Base-by-base conservation (phyloP, 805 yeast species). In the Schwanniomyces occidentalis region DNA sequence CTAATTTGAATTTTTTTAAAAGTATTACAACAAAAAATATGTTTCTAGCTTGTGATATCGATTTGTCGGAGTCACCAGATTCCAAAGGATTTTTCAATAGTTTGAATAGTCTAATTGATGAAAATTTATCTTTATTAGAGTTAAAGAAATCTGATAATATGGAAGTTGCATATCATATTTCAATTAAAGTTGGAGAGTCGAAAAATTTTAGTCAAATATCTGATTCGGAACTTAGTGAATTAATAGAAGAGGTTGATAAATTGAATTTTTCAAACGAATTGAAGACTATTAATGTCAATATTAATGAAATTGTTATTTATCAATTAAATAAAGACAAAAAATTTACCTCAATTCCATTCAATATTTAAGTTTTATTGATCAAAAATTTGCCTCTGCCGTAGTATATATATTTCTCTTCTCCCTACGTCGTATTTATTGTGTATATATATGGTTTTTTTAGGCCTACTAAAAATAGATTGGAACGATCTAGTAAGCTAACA, bases 161-260 rank as follows among this genome's bases (percentile, higher is more conserved):
- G 10, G 18, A 16, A 12, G 28, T 23, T 8, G 21, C 30, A 9
- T 34, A 31, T 16, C 42, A 39, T 21, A 24, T 39, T 13, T 39
- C 42, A 16, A 31, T 39, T 4, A 31, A 34, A n/a, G 30, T 39
- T 5, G 42, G 37, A 4, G 39, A 34, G 22, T 26, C 35, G 3
- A 35, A 29, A 19, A 22, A 31, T 9, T 35, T 39, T 8, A 32
- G 12, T n/a, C 28, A 27, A 18, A 12, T 33, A 5, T 16, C 34
- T 15, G 9, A n/a, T 14, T 18, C 9, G 6, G 42, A 39, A 20
- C 8, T 39, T 3, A n/a, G 15, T 10, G 15, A 27, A 12, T 28
- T 39, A 8, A 32, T 21, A 12, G 8, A 18, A 3, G 13, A 30
- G 3, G 26, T 39, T 17, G n/a, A 28, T 16, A 13, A 29, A 10